These are phyloP conservation scores for Hypholoma fasciculare DNA, from an alignment of 768 basidiomycete genomes.

Conservation along the genomic window DNA sequence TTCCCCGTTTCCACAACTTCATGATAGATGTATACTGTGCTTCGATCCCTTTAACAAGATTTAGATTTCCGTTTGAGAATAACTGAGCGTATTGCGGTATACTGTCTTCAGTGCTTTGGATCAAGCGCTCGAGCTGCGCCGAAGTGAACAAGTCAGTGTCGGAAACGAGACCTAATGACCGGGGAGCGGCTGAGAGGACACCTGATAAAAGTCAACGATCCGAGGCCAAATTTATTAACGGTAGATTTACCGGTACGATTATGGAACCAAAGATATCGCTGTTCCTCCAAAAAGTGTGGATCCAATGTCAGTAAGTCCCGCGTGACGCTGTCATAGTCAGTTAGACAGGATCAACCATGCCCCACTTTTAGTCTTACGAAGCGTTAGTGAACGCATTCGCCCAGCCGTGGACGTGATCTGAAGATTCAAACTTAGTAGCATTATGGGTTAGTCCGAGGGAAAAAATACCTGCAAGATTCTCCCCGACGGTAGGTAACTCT, in stretches of 20 bases:
- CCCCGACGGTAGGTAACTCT: constrained; percentile 51
- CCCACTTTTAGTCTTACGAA: constrained; percentile 15
- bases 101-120: constrained; percentile 20
- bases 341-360: not conserved
- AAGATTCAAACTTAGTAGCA: not conserved
- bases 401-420: constrained; percentile 35
- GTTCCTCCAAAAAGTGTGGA: constrained; percentile 20
- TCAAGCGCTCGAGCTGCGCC: constrained; percentile 12
- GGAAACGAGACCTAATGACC: constrained; percentile 27
- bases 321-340: constrained; percentile 18
- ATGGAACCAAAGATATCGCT: constrained; percentile 25
- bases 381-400: constrained; percentile 31
- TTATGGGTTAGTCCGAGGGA: not conserved
- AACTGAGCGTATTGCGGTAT: constrained; percentile 22
- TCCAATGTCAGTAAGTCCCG: constrained; percentile 25
- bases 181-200: constrained; percentile 27
- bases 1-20: constrained; percentile 22
- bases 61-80: constrained; percentile 32
- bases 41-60: constrained; percentile 28
- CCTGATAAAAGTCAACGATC: constrained; percentile 11
- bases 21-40: constrained; percentile 27
- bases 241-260: constrained; percentile 26
- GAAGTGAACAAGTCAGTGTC: constrained; percentile 26
- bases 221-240: not conserved
- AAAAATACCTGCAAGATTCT: constrained; percentile 32